Conservation (phyloP, 2,329 filamentous ascomycete species). For the Shiraia bambusicola region DNA sequence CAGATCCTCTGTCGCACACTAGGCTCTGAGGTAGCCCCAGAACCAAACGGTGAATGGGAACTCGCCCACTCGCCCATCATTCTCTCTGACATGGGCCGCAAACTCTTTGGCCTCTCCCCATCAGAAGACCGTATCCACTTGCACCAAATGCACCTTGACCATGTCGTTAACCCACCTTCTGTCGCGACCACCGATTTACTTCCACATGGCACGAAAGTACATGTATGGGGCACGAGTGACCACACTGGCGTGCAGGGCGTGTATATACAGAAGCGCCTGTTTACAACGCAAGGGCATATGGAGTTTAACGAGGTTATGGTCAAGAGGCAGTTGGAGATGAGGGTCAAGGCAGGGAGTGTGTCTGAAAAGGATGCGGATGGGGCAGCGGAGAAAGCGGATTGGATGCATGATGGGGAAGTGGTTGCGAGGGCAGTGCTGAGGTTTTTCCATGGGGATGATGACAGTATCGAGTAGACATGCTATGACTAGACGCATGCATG, state of each 20-base stretch:
- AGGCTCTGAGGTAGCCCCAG: slow-evolving; percentile 43
- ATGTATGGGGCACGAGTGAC: slow-evolving; percentile 52
- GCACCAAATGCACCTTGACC: slow-evolving; percentile 53
- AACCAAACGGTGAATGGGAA: slow-evolving; percentile 49
- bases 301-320: slow-evolving; percentile 52
- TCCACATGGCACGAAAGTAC: slow-evolving; percentile 45
- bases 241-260: slow-evolving; percentile 50
- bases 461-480: too few relatives aligned
- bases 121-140: slow-evolving; percentile 40
- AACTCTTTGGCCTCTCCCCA: slow-evolving; percentile 43
- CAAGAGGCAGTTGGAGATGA: slow-evolving; percentile 47
- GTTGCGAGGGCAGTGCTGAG: slow-evolving; percentile 35
- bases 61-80: slow-evolving; percentile 47
- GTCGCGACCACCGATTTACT: slow-evolving; percentile 22
- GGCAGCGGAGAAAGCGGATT: slow-evolving; percentile 34
- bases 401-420: slow-evolving; percentile 34
- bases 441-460: slow-evolving; percentile 35
- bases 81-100: slow-evolving; percentile 45
- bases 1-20: slow-evolving; percentile 50
- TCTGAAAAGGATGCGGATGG: slow-evolving; percentile 41
- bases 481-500: too few relatives aligned
- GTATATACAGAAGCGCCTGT: slow-evolving; percentile 49
- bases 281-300: slow-evolving; percentile 51
- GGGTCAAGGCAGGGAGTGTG: slow-evolving; percentile 48
- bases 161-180: slow-evolving; percentile 43